phyloP scores from a whole-genome alignment of 2,329 filamentous ascomycete species.

The Neurospora sp. region DNA sequence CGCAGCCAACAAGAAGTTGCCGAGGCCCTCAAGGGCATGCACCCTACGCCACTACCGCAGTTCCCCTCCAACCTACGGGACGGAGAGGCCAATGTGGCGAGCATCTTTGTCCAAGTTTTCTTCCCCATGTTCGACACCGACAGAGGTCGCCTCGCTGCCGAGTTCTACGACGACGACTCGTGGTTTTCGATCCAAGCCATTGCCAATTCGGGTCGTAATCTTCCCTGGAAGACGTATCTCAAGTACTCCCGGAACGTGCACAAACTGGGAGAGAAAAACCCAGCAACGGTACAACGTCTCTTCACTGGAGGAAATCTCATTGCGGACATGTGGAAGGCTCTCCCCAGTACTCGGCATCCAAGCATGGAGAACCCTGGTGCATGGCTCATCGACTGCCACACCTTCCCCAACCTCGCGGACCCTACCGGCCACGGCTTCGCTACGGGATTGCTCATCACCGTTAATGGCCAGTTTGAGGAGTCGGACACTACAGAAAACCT shows the following conservation, averaged over 20 bases:
- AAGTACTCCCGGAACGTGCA: constrained; percentile 69
- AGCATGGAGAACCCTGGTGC: constrained; percentile 59
- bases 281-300: constrained; percentile 53
- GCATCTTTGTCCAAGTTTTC: constrained; percentile 66
- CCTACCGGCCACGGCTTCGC: constrained; percentile 49
- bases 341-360: constrained; percentile 68
- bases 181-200: constrained; percentile 70
- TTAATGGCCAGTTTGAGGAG: constrained; percentile 83
- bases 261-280: constrained; percentile 49
- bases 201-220: constrained; percentile 37
- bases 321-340: constrained; percentile 53
- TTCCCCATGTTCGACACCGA: constrained; percentile 65
- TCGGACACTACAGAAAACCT: constrained; percentile 45
- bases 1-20: constrained; percentile 62
- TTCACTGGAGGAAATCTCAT: constrained; percentile 58
- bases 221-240: constrained; percentile 66
- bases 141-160: constrained; percentile 48
- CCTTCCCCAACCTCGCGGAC: constrained; percentile 61
- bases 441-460: constrained; percentile 65
- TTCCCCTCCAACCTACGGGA: constrained; percentile 62
- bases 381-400: constrained; percentile 76
- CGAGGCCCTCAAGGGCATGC: constrained; percentile 33
- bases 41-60: constrained; percentile 51
- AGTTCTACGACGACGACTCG: constrained; percentile 67
- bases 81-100: constrained; percentile 56